Evolutionary conservation across 2,329 filamentous ascomycete species (phyloP).

Genomic region (Colletotrichum euphorbiae): DNA sequence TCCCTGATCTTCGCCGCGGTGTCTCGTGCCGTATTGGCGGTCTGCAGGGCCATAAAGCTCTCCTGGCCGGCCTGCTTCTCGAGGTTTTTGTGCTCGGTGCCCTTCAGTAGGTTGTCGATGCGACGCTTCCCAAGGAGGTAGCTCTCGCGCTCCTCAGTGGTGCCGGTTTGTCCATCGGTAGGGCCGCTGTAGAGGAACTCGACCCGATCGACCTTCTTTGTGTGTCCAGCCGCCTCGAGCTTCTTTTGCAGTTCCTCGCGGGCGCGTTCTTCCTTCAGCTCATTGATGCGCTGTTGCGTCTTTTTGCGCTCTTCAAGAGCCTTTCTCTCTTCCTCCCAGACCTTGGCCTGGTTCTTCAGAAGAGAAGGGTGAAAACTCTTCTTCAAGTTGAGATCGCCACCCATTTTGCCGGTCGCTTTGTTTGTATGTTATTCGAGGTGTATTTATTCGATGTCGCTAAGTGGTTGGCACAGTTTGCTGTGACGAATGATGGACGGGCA

Average conservation of each 20-base stretch:
- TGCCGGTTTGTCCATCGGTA: slow-evolving; percentile 78
- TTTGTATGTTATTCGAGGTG: background rate
- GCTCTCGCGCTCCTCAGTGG: slow-evolving; percentile 89
- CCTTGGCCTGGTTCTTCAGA: slow-evolving; percentile 88
- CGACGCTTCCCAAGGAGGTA: slow-evolving; percentile 93
- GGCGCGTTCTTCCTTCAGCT: slow-evolving; percentile 92
- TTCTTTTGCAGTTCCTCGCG: slow-evolving; percentile 92
- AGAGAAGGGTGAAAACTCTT: slow-evolving; percentile 94
- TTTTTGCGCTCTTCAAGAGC: slow-evolving; percentile 95
- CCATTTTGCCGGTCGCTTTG: slow-evolving; percentile 70
- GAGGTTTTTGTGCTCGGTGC: slow-evolving; percentile 82
- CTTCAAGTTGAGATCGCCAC: slow-evolving; percentile 95
- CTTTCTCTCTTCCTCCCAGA: slow-evolving; percentile 92
- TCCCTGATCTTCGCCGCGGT: slow-evolving; percentile 87
- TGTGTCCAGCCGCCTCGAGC: slow-evolving; percentile 88
- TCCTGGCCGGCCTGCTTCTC: slow-evolving; percentile 78
- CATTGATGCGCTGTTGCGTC: slow-evolving; percentile 90
- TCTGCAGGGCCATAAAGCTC: slow-evolving; percentile 70
- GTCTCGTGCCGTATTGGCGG: slow-evolving; percentile 81
- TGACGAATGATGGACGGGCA: too few relatives aligned
- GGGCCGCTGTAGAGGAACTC: slow-evolving; percentile 99
- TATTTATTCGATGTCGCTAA: background rate
- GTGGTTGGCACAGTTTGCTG: too few relatives aligned
- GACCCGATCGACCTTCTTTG: slow-evolving; percentile 82
- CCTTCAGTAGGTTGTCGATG: slow-evolving; percentile 85